A percentile compares a stretch with the other conserved stretches of the same genome.
phyloP scores from a whole-genome alignment of 768 basidiomycete species.

The Rhodotorula graminis region DNA sequence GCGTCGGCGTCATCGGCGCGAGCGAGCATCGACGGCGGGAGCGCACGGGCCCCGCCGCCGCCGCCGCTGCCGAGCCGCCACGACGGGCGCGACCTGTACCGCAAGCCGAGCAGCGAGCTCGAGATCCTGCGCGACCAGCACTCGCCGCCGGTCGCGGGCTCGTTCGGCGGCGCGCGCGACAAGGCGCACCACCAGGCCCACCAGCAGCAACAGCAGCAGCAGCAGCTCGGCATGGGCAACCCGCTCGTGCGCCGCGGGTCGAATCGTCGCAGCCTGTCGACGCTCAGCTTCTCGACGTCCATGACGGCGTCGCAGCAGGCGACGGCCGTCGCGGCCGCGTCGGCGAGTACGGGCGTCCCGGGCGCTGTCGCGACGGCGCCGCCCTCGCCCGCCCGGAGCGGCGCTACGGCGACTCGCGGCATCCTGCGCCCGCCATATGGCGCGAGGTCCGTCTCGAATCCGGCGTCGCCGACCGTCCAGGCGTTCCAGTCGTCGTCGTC shows the following conservation, averaged over 20 bases:
- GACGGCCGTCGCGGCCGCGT: too few species aligned
- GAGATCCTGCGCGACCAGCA: constrained; percentile 11
- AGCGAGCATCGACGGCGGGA: neutral
- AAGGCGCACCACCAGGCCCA: neutral
- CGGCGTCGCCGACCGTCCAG: constrained; percentile 6
- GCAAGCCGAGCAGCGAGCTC: constrained; percentile 1
- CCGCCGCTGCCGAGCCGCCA: too few species aligned
- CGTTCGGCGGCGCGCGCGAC: neutral
- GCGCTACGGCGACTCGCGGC: neutral
- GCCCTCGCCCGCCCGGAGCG: neutral
- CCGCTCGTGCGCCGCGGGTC: constrained; percentile 11
- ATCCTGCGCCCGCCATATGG: constrained; percentile 8
- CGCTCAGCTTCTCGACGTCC: constrained; percentile 22
- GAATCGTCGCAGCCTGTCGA: constrained; percentile 31
- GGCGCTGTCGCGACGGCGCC: neutral
- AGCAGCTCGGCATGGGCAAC: neutral
- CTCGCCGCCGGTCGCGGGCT: neutral
- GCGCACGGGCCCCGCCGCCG: neutral
- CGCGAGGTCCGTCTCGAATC: constrained; percentile 31
- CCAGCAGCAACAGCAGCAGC: neutral
- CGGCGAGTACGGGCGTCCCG: neutral
- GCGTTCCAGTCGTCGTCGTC: neutral
- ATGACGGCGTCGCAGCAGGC: constrained; percentile 2
- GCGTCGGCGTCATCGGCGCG: neutral
- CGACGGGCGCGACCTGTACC: neutral